Base-by-base conservation (phyloP, 306 rosid species). In the Sechiopsis laciniata region DNA sequence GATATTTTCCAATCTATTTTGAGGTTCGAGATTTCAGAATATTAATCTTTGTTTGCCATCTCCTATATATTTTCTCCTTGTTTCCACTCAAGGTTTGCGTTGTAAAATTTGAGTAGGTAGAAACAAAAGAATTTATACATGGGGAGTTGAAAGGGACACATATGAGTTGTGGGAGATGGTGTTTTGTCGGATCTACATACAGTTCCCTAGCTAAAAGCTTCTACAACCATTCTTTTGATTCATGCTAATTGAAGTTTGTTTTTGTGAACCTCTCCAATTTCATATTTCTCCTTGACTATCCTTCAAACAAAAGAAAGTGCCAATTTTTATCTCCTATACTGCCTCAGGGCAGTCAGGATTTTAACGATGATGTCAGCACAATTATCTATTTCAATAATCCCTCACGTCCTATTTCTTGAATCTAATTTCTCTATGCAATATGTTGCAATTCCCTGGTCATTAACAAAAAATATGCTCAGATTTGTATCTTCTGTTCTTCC, bases 401-500 rank as follows among this genome's bases (percentile, higher is more conserved):
- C 45, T 62, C 89, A 77, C 52, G 13, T 35, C 46, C 22, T 62
- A 37, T n/a, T n/a, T 63, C n/a, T 9, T 16, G 3, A 15, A n/a
- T 37, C 51, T 64, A 8, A 37, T 37, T 64, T 64, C 24, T 37
- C 8, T 17, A 64, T 37, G 20, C 71, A 64, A 64, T 15, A n/a
- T 16, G 13, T 64, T 63, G 70, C 70, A 37, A n/a, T 45, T 37
- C 53, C 5, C 10, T 64, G 40, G 42, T 35, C 29, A 10, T 10
- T 64, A 64, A 64, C 35, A 22, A 35, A 63, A 15, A n/a, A 63
- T 8, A 26, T 55, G 14, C 68, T 75, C 71, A 91, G 97, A 83
- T 95, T 86, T 76, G 92, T 95, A 4, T 80, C 89, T 65, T 83
- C 91, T 60, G 92, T 91, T 68, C 83, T 95, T 75, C 97, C 99